phyloP scores from a whole-genome alignment of 331 rosid species.

The Rosa hybrid region DNA sequence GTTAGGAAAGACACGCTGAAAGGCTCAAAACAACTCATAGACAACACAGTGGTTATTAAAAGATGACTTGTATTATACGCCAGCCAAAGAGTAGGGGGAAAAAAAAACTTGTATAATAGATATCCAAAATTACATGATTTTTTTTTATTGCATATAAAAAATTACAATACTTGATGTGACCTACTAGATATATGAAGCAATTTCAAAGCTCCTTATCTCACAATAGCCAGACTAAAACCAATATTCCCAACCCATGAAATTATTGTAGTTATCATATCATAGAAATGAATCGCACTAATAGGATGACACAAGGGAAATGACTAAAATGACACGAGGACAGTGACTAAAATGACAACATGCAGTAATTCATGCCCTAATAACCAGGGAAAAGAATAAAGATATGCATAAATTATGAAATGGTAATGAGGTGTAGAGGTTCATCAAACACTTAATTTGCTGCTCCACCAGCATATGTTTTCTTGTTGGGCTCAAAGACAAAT shows the following conservation, averaged over 20 bases:
- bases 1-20: too few species aligned
- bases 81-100: too few species aligned
- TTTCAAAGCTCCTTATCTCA: not conserved
- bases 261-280: not conserved
- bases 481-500: slow-evolving; percentile 56
- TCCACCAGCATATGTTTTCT: slow-evolving; percentile 32
- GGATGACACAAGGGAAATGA: not conserved
- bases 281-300: not conserved
- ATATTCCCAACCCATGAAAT: not conserved
- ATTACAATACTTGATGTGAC: not conserved
- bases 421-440: not conserved
- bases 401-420: slow-evolving; percentile 1
- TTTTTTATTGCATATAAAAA: slow-evolving; percentile 3
- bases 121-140: not conserved
- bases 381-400: not conserved
- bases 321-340: not conserved
- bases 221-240: not conserved
- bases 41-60: too few species aligned
- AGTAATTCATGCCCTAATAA: not conserved
- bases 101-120: not conserved
- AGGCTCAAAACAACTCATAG: too few species aligned
- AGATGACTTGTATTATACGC: too few species aligned
- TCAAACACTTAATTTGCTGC: slow-evolving; percentile 11
- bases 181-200: slow-evolving; percentile 1
- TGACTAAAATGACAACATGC: not conserved